These are phyloP conservation scores for Hamigera avellanea DNA, from an alignment of 495 filamentous ascomycete genomes.

Conservation along the genomic window DNA sequence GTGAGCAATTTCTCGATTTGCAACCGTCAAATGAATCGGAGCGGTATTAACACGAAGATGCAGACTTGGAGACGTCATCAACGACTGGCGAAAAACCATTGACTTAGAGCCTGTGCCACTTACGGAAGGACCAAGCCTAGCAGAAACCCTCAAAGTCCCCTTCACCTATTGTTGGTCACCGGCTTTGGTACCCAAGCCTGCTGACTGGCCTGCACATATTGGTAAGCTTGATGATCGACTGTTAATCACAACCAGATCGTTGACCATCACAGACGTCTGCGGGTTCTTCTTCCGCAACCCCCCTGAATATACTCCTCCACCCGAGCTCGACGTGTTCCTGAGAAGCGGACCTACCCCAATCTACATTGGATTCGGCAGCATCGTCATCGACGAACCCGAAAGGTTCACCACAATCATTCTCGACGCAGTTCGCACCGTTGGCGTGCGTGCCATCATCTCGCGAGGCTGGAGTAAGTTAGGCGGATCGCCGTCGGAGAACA, in stretches of 20 bases:
- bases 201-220: slow-evolving; percentile 49
- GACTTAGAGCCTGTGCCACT: slow-evolving; percentile 38
- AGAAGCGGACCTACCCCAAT: slow-evolving; percentile 42
- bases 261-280: slow-evolving; percentile 31
- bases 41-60: neutral
- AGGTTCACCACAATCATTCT: slow-evolving; percentile 41
- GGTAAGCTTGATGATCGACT: slow-evolving; percentile 10
- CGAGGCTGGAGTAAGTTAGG: slow-evolving; percentile 54
- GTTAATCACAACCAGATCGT: neutral
- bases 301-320: slow-evolving; percentile 37
- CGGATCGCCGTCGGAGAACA: slow-evolving; percentile 29
- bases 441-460: slow-evolving; percentile 47
- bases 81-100: slow-evolving; percentile 39
- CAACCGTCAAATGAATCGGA: neutral
- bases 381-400: slow-evolving; percentile 50
- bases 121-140: slow-evolving; percentile 22
- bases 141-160: slow-evolving; percentile 39
- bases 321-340: slow-evolving; percentile 42
- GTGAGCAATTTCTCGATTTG: slow-evolving; percentile 12
- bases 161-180: slow-evolving; percentile 58
- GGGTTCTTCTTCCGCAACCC: slow-evolving; percentile 51
- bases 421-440: slow-evolving; percentile 37
- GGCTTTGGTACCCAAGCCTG: slow-evolving; percentile 48
- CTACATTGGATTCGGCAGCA: slow-evolving; percentile 59
- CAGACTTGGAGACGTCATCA: slow-evolving; percentile 49